A percentile compares a stretch with the other conserved stretches of the same genome.
These are phyloP conservation scores for Mortierella sp. DNA, from an alignment of 371 early-diverging fungal genomes.

Conservation along the genomic window DNA sequence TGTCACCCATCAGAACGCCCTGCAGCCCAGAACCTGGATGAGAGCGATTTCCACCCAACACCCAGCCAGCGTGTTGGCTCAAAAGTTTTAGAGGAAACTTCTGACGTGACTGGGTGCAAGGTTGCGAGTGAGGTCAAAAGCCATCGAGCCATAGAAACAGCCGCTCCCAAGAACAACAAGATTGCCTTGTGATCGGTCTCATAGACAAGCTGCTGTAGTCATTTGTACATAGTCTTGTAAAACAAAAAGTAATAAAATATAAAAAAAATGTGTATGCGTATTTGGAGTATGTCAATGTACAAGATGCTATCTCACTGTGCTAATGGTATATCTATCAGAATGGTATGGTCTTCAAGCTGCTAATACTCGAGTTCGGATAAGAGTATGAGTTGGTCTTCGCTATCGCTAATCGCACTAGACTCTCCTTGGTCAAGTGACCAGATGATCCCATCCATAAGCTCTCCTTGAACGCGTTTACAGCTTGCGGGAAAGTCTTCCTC, in stretches of 20 bases:
- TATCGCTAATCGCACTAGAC: not conserved
- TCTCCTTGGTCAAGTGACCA: conserved; percentile 41
- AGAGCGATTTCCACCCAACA: conserved; percentile 23
- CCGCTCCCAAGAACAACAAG: not conserved
- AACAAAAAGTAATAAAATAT: not conserved
- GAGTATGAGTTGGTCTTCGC: conserved; percentile 27
- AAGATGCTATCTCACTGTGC: no score
- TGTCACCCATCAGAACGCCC: conserved; percentile 61
- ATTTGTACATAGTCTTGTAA: not conserved
- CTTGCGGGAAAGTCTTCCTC: conserved; percentile 45
- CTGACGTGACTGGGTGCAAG: conserved; percentile 14
- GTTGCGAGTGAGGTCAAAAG: conserved; percentile 19
- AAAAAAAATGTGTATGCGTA: not conserved
- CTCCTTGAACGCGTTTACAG: conserved; percentile 46
- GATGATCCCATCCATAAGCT: conserved; percentile 47
- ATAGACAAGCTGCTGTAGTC: not conserved
- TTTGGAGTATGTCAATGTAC: no score
- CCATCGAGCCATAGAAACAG: not conserved
- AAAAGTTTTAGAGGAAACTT: conserved; percentile 20
- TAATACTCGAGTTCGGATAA: conserved; percentile 46
- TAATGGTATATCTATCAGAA: not conserved
- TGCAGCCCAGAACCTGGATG: conserved; percentile 27
- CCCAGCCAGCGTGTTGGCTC: conserved; percentile 45
- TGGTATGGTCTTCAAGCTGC: not conserved
- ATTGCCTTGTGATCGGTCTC: not conserved